Conservation (phyloP, 108 stramenopile genomes). For the Skeletonema grethae region DNA sequence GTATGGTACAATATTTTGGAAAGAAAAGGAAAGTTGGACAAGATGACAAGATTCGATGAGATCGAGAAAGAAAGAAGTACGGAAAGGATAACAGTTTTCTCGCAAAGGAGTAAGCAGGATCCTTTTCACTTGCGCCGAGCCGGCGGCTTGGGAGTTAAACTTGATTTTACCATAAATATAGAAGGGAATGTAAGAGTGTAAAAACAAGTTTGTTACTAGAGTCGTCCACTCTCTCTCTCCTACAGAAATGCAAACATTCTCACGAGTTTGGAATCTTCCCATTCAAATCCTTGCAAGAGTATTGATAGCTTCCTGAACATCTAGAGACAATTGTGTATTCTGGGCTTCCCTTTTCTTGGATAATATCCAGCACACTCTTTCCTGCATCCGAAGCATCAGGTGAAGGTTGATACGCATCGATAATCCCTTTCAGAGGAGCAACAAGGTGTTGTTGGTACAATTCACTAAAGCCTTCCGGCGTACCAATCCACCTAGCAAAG, state of each 20-base stretch:
- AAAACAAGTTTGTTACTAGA: no score
- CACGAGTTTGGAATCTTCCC: not conserved
- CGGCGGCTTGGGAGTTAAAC: no score
- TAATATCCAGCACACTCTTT: constrained; percentile 32
- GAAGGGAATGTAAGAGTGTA: no score
- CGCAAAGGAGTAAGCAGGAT: no score
- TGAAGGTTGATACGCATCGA: constrained; percentile 18
- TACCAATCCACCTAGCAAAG: constrained; percentile 20
- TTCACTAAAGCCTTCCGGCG: constrained; percentile 10
- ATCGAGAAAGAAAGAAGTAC: no score
- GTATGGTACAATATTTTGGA: no score
- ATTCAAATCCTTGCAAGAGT: constrained; percentile 15
- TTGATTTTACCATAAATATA: no score
- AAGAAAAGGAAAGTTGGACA: no score
- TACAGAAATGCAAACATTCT: not conserved
- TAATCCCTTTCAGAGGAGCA: constrained; percentile 3
- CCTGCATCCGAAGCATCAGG: constrained; percentile 8
- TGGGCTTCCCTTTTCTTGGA: constrained; percentile 14
- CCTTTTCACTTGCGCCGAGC: no score
- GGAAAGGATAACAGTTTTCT: no score
- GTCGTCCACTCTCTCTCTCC: no score
- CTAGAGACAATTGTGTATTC: constrained; percentile 27
- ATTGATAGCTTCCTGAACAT: constrained; percentile 22
- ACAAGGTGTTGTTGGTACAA: constrained; percentile 9
- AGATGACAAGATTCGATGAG: no score